These are phyloP conservation scores for Russula olivacea DNA, from an alignment of 768 basidiomycete genomes.

Conservation along the genomic window DNA sequence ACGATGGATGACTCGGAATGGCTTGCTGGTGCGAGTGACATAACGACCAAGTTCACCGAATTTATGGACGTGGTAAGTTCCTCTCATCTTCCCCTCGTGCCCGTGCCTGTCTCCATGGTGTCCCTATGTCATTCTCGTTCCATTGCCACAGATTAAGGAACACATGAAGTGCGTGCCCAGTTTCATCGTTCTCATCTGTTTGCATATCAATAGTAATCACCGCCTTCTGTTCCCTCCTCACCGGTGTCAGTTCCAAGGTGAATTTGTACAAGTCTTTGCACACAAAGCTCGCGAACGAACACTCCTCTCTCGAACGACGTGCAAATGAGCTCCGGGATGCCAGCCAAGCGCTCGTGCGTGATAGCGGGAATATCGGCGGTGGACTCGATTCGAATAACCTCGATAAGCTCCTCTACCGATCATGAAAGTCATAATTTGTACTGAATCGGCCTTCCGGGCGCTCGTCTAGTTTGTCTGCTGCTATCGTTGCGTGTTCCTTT, in stretches of 20 bases:
- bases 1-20: constrained; percentile 50
- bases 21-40: constrained; percentile 48
- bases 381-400: constrained; percentile 5
- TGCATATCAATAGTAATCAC: background rate
- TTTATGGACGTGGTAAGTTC: constrained; percentile 48
- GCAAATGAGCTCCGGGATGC: constrained; percentile 37
- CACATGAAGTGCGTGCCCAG: constrained; percentile 41
- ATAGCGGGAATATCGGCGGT: constrained; percentile 38
- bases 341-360: constrained; percentile 37
- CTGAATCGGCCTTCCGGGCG: no score
- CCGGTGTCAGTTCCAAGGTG: constrained; percentile 40
- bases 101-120: background rate
- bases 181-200: background rate
- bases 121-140: background rate
- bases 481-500: background rate
- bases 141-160: constrained; percentile 35
- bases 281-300: constrained; percentile 39
- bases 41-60: constrained; percentile 38
- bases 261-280: constrained; percentile 43
- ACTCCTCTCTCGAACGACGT: constrained; percentile 37
- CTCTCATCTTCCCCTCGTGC: background rate
- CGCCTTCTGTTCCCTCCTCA: no score
- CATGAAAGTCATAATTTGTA: background rate
- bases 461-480: background rate
- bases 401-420: background rate